A percentile compares a stretch with the other conserved stretches of the same genome.
Conservation (phyloP, 208 protist species). For the Zelonia costaricensis region DNA sequence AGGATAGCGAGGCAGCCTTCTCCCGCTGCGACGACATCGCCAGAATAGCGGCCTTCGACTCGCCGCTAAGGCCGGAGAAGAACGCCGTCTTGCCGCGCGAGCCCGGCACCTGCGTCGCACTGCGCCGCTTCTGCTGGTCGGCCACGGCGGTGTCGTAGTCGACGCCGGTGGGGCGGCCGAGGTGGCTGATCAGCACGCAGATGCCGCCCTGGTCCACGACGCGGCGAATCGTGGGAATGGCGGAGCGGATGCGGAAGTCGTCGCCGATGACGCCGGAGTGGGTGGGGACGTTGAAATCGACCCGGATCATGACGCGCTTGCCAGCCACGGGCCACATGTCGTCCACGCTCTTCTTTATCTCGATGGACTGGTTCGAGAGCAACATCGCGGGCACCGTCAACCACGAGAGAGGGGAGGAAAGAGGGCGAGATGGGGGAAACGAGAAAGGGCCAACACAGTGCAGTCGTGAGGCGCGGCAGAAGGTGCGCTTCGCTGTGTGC, state of each 20-base stretch:
- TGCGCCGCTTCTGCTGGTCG: constrained; percentile 39
- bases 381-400: constrained; percentile 26
- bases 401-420: neutral
- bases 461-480: too few relatives aligned
- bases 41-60: constrained; percentile 71
- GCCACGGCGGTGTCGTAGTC: constrained; percentile 39
- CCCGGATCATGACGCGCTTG: constrained; percentile 95
- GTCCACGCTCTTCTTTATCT: constrained; percentile 79
- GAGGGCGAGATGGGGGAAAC: too few relatives aligned
- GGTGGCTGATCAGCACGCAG: constrained; percentile 95
- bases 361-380: constrained; percentile 24
- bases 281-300: constrained; percentile 98
- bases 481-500: too few relatives aligned
- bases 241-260: constrained; percentile 93
- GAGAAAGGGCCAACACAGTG: too few relatives aligned
- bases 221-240: constrained; percentile 96
- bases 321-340: constrained; percentile 87
- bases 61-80: constrained; percentile 55
- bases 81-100: constrained; percentile 66
- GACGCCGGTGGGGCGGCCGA: constrained; percentile 96
- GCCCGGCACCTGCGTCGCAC: neutral
- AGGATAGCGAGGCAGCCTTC: constrained; percentile 37
- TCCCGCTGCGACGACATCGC: constrained; percentile 51
- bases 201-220: constrained; percentile 93
- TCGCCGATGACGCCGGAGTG: constrained; percentile 92